A percentile compares a stretch with the other conserved stretches of the same genome.
phyloP scores from a whole-genome alignment of 2,329 filamentous ascomycete species.

The Pyrenophora tritici-repentis region DNA sequence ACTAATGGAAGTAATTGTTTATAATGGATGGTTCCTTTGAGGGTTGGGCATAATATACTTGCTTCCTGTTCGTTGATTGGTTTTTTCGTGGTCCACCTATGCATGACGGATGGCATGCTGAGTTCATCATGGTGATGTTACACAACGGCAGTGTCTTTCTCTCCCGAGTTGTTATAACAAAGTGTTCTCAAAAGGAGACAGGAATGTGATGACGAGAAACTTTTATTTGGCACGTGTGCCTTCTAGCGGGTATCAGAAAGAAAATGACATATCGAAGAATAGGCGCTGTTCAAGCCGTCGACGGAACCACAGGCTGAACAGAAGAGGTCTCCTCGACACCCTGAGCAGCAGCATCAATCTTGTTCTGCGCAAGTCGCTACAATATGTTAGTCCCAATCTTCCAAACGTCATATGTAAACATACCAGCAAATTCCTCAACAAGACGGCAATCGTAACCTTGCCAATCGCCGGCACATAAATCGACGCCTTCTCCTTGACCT shows the following conservation, averaged over 20 bases:
- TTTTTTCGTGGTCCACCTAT: too few relatives aligned
- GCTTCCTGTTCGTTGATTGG: too few relatives aligned
- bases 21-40: too few relatives aligned
- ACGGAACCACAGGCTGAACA: slow-evolving; percentile 22
- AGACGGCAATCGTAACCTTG: slow-evolving; percentile 93
- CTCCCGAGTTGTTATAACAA: background rate
- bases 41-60: background rate
- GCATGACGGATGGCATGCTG: too few relatives aligned
- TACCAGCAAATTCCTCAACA: slow-evolving; percentile 87
- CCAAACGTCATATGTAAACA: slow-evolving; percentile 44
- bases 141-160: background rate
- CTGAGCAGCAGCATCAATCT: slow-evolving; percentile 40
- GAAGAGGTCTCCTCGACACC: slow-evolving; percentile 25
- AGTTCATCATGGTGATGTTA: background rate
- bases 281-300: background rate
- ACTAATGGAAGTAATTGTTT: background rate
- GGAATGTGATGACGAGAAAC: background rate
- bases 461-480: slow-evolving; percentile 97
- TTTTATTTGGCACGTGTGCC: slow-evolving; percentile 21
- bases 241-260: slow-evolving; percentile 38
- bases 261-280: background rate
- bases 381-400: slow-evolving; percentile 20
- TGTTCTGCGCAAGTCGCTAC: slow-evolving; percentile 53
- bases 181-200: background rate
- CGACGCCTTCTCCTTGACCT: slow-evolving; percentile 91